A percentile compares a stretch with the other conserved stretches of the same genome.
Conservation (phyloP, 2,329 filamentous ascomycete species). For the Tricladium varicosporioides region DNA sequence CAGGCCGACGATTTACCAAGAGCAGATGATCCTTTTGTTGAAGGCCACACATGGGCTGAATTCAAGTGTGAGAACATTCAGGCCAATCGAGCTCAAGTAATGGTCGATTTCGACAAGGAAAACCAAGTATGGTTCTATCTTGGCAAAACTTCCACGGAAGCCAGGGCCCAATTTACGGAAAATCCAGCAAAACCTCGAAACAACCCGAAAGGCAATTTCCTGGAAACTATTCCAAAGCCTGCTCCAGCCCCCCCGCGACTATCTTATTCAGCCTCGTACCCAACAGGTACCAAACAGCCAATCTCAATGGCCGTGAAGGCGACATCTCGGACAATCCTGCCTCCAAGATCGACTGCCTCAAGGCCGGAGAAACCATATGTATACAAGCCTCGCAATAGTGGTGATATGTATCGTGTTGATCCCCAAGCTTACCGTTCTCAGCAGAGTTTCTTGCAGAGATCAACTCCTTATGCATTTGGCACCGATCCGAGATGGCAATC, state of each 20-base stretch:
- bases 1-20: slow-evolving; percentile 60
- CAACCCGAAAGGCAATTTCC: slow-evolving; percentile 68
- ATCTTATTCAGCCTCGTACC: slow-evolving; percentile 34
- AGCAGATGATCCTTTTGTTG: slow-evolving; percentile 65
- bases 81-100: slow-evolving; percentile 59
- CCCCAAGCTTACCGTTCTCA: slow-evolving; percentile 33
- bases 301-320: slow-evolving; percentile 30
- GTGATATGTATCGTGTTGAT: slow-evolving; percentile 31
- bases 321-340: slow-evolving; percentile 31
- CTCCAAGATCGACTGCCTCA: slow-evolving; percentile 22
- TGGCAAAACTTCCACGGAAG: slow-evolving; percentile 81
- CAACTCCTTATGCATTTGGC: slow-evolving; percentile 29
- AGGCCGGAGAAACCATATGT: slow-evolving; percentile 49
- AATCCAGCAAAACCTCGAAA: slow-evolving; percentile 59
- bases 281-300: slow-evolving; percentile 24
- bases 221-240: slow-evolving; percentile 65
- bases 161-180: slow-evolving; percentile 87
- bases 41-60: slow-evolving; percentile 73
- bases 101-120: slow-evolving; percentile 68
- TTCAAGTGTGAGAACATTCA: slow-evolving; percentile 65
- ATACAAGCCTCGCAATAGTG: slow-evolving; percentile 45
- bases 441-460: slow-evolving; percentile 33
- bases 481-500: slow-evolving; percentile 29
- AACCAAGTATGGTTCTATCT: slow-evolving; percentile 88
- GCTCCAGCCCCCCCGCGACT: slow-evolving; percentile 39